Base-by-base conservation (phyloP, 257 asterid genomes). In the Verbascum thapsus region DNA sequence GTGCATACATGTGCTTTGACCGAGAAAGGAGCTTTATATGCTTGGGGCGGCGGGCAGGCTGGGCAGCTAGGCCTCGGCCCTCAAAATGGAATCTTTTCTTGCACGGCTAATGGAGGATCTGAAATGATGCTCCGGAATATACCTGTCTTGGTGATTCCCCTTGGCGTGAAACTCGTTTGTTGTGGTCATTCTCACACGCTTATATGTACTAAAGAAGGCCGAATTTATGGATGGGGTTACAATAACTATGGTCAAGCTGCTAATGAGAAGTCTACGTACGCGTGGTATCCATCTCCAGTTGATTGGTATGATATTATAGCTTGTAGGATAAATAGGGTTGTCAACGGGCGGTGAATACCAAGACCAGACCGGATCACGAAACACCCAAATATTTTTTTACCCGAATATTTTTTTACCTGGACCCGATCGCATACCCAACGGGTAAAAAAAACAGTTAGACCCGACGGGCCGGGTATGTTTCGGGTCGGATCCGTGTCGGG, bases 11-110 rank as follows among this genome's bases (percentile, higher is more conserved):
- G 97, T 62, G 96, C 95, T 13, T 68, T 87, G 81, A 87, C 99
- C 2, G 78, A 73, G 43, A 82, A 83, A 61, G 96, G 96, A 51
- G 87, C 97, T 70, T 82, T 94, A 44, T 94, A 90, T 58, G 91
- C 95, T 63, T 94, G 99, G 96, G 97, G 97, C 10, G 96, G 99
- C 45, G 83, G 96, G 66, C 97, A 87, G 64, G 82, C 80, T 3
- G 99, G 99, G 58, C 99, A 90, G 71, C 75, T 94, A 53, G 99
- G 99, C 61, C 87, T 94, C 13, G 99, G 99, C 19, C 97, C 96
- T 8, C 84, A 76, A 41, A 78, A 56, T 8, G 95, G 88, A 54
- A 76, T 82, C 72, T 82, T 90, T 67, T 83, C 87, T 0, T 85
- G 94, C 74, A 56, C 49, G 5, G 56, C 80, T 16, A 76, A 75